Conservation (phyloP, 129 eudicot genomes). For the Smallanthus sonchifolius region DNA sequence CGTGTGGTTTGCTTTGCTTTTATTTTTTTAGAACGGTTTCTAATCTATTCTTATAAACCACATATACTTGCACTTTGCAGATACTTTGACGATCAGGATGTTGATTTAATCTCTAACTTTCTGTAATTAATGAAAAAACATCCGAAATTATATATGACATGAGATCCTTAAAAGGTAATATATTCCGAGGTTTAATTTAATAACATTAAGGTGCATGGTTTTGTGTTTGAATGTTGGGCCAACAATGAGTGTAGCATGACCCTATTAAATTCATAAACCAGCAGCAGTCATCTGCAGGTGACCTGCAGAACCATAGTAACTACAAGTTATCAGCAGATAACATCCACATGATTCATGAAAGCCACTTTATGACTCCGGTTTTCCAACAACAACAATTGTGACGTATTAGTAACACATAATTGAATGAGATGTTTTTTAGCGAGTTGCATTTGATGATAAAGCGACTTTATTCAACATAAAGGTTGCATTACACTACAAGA, state of each 20-base stretch:
- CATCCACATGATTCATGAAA: slow-evolving; percentile 37
- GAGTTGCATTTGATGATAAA: too few relatives aligned
- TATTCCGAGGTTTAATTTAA: not conserved
- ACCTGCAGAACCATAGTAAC: not conserved
- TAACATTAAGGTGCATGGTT: not conserved
- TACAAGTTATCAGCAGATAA: slow-evolving; percentile 2
- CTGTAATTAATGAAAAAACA: not conserved
- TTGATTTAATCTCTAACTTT: too few relatives aligned
- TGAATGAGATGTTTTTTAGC: too few relatives aligned
- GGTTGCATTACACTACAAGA: too few relatives aligned
- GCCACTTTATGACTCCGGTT: slow-evolving; percentile 9
- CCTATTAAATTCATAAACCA: slow-evolving; percentile 20
- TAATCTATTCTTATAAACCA: too few relatives aligned
- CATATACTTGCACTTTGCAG: too few relatives aligned
- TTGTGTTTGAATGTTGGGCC: slow-evolving; percentile 13
- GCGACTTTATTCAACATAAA: too few relatives aligned
- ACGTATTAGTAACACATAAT: not conserved
- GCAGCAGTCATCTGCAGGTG: slow-evolving; percentile 6
- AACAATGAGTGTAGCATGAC: slow-evolving; percentile 31
- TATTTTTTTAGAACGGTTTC: not conserved
- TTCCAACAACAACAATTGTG: not conserved
- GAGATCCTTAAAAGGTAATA: not conserved
- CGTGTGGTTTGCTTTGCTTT: too few relatives aligned
- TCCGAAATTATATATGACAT: not conserved
- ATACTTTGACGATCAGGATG: too few relatives aligned